Percentiles rank a stretch among this genome's conserved stretches.
These are phyloP conservation scores for Taphrina communis DNA, from an alignment of 1,139 yeast genomes.

Conservation along the genomic window DNA sequence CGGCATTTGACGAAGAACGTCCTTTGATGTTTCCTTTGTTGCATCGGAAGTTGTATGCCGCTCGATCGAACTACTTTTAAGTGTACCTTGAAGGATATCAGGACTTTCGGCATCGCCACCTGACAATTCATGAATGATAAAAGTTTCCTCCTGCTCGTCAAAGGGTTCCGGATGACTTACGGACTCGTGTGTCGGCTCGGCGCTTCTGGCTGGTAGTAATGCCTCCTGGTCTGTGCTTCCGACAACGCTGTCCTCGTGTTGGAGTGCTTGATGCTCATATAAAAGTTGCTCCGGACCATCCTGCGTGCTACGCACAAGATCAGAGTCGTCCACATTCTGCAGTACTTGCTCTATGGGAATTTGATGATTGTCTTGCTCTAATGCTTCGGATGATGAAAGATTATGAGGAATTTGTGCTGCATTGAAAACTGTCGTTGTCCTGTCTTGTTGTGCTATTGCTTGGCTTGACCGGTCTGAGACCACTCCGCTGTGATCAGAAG, in stretches of 20 bases:
- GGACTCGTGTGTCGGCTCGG: background rate
- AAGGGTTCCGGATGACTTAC: background rate
- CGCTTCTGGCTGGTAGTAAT: background rate
- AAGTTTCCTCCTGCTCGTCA: background rate
- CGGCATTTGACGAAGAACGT: background rate
- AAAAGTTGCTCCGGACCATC: constrained; percentile 1
- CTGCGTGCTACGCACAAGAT: background rate
- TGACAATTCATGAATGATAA: background rate
- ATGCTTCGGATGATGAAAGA: background rate
- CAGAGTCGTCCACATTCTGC: background rate
- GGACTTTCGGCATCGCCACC: background rate
- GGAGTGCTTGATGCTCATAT: constrained; percentile 12
- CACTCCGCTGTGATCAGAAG: too few relatives aligned
- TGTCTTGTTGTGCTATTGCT: too few relatives aligned
- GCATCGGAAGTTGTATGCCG: background rate
- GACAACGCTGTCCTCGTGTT: background rate
- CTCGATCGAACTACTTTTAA: background rate
- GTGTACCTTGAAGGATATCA: background rate
- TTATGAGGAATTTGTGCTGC: constrained; percentile 24
- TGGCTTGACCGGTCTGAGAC: too few relatives aligned
- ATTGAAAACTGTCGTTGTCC: constrained; percentile 3
- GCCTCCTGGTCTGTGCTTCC: constrained; percentile 6
- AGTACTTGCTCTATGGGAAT: constrained; percentile 17
- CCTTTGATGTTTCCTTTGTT: background rate
- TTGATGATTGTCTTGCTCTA: background rate